Evolutionary conservation across 805 yeast genomes (phyloP).

Genomic region (Starmera dryadoides): DNA sequence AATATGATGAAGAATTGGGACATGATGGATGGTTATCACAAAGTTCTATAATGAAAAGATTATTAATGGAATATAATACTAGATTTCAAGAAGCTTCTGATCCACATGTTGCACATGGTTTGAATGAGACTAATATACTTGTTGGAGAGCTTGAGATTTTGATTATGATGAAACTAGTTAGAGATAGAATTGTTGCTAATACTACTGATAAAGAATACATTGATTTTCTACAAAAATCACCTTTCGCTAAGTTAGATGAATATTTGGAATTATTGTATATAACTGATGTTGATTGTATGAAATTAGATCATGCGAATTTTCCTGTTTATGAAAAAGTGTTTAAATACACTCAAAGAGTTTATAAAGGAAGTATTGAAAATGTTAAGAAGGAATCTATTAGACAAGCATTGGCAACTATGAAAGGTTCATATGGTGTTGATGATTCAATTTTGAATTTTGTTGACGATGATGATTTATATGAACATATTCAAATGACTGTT

Average conservation of each 20-base stretch:
- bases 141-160: conserved; percentile 20
- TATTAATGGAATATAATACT: conserved; percentile 12
- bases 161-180: conserved; percentile 9
- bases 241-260: conserved; percentile 18
- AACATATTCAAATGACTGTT: conserved; percentile 38
- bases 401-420: conserved; percentile 16
- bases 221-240: conserved; percentile 9
- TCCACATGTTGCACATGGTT: conserved; percentile 16
- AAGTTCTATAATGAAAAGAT: conserved; percentile 9
- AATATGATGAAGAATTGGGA: conserved; percentile 10
- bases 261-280: conserved; percentile 27
- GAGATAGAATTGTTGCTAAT: conserved; percentile 4
- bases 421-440: conserved; percentile 17
- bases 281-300: conserved; percentile 24
- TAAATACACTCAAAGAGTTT: conserved; percentile 13
- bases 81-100: conserved; percentile 12
- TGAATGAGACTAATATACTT: conserved; percentile 19
- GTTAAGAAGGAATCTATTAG: conserved; percentile 12
- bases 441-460: conserved; percentile 4
- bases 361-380: conserved; percentile 12
- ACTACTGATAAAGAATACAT: conserved; percentile 3
- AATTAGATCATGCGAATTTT: conserved; percentile 18
- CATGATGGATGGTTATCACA: conserved; percentile 8
- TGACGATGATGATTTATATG: conserved; percentile 9
- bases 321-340: conserved; percentile 18